Conservation (phyloP, 345 rosid genomes). For the Salix koriyanagi region DNA sequence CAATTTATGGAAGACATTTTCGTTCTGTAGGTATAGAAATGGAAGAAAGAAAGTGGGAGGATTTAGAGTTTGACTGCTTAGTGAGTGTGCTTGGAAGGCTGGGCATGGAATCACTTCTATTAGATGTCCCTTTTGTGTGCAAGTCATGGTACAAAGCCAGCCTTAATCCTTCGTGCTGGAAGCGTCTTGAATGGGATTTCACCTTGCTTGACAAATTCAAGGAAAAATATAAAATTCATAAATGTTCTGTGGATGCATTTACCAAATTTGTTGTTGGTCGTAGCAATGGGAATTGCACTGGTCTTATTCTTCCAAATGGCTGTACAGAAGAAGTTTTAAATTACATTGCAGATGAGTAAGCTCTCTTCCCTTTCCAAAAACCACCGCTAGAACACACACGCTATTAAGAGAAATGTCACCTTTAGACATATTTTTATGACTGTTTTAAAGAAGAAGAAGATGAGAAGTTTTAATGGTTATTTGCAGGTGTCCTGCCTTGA, state of each 20-base stretch:
- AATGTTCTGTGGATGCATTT: neutral
- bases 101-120: slow-evolving; percentile 4
- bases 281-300: neutral
- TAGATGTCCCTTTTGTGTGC: slow-evolving; percentile 16
- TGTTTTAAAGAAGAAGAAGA: no score
- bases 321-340: no score
- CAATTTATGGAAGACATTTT: neutral
- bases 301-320: neutral
- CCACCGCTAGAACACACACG: no score
- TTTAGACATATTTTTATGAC: no score
- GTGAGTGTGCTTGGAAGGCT: slow-evolving; percentile 4
- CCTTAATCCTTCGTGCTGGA: slow-evolving; percentile 6
- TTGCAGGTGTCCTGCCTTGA: no score
- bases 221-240: neutral
- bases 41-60: slow-evolving; percentile 15
- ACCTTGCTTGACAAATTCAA: neutral
- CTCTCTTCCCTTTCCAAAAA: no score
- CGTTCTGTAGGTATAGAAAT: neutral
- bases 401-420: no score
- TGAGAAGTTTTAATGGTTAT: no score
- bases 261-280: neutral
- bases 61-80: slow-evolving; percentile 3
- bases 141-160: slow-evolving; percentile 14
- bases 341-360: no score
- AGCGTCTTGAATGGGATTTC: neutral